Evolutionary conservation across 2,329 filamentous ascomycete genomes (phyloP), one percentile per base, ranked within the genome.

Genomic region (Seiridium cupressi): DNA sequence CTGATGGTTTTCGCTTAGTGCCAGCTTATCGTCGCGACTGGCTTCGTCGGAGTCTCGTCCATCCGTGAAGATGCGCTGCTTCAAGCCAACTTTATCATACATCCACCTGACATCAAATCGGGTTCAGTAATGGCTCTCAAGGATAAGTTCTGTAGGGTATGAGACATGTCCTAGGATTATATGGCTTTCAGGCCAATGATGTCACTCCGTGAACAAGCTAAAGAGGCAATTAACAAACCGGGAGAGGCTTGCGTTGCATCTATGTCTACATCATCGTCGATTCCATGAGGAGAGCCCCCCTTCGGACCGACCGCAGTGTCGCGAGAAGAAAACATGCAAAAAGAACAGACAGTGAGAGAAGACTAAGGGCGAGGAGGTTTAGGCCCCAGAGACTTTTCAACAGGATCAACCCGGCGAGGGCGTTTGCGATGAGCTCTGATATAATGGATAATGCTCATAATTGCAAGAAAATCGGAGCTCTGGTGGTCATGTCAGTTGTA

Each of bases 391-490:
- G 71, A 46, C 74, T 69, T 34, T 71, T 64, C 26, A 68, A 62
- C 57, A 82, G 71, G 4, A 82, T 66, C 35, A 70, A 68, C 6
- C 77, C 79, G 4, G 76, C 72, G 4, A 81, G 60, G 0, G 79
- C 79, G 4, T 73, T 76, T 3, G 76, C 66, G 5, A 77, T 53
- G 4, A 80, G 70, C 38, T 73, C 72, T n/a, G 78, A 71, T 38
- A 72, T 61, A 2, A 81, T 69, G 9, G 72, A 73, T 1, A 73
- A 60, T 6, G 78, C 74, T 3, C 65, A 62, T 3, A 81, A 55
- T n/a, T 70, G 72, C 63, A 78, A 80, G 63, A 79, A 81, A 38
- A 74, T 68, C 7, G 72, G 70, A 4, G 79, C 77, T 54, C 77
- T 64, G 49, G 8, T 13, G 2, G 3, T 26, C 4, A 10, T 40